Conservation (phyloP, 768 basidiomycete species). For the Crucibulum laeve region DNA sequence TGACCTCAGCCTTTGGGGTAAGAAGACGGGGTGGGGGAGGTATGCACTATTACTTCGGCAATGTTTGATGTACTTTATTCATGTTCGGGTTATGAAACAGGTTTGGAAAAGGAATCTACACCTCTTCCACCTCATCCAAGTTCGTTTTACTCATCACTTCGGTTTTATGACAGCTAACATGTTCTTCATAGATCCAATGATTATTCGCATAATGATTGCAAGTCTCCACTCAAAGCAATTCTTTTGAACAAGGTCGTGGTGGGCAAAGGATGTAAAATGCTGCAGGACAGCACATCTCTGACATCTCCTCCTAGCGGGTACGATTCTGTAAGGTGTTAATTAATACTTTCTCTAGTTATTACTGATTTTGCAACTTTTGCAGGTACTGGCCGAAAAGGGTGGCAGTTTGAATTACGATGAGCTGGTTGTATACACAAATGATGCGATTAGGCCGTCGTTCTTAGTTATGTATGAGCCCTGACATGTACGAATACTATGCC, state of each 20-base stretch:
- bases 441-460: constrained; percentile 70
- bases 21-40: constrained; percentile 74
- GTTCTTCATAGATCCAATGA: constrained; percentile 49
- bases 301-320: constrained; percentile 58
- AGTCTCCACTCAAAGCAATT: constrained; percentile 56
- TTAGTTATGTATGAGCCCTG: constrained; percentile 64
- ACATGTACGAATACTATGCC: not conserved
- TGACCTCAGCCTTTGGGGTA: constrained; percentile 58
- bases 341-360: not conserved
- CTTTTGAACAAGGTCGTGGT: constrained; percentile 74
- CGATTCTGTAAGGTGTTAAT: constrained; percentile 50
- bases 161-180: not conserved
- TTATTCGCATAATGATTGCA: constrained; percentile 57
- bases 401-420: constrained; percentile 70
- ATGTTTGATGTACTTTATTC: constrained; percentile 1
- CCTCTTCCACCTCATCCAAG: constrained; percentile 78
- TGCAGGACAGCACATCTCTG: constrained; percentile 49
- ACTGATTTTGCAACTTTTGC: constrained; percentile 1
- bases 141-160: constrained; percentile 17
- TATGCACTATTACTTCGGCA: constrained; percentile 18
- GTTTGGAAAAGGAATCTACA: constrained; percentile 70
- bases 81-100: constrained; percentile 27
- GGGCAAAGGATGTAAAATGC: constrained; percentile 65
- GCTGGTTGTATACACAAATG: constrained; percentile 64
- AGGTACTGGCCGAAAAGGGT: constrained; percentile 69